These are phyloP conservation scores for Rhododendron henanense DNA, from an alignment of 148 eudicot genomes.

Conservation along the genomic window DNA sequence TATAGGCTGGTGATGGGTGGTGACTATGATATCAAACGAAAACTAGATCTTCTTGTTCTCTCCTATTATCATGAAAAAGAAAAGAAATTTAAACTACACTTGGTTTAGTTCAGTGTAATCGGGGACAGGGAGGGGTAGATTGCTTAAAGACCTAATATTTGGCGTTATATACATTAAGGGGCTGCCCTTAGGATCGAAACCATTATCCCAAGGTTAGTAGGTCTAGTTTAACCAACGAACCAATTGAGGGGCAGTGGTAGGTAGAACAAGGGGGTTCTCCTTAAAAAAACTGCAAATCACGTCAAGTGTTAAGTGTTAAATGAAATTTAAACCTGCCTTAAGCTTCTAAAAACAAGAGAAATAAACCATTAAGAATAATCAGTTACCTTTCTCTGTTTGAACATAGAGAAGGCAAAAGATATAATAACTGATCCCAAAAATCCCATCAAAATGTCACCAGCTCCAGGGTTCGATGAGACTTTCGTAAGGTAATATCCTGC, in stretches of 20 bases:
- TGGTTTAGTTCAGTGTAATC: neutral
- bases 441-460: constrained; percentile 97
- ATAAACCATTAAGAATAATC: neutral
- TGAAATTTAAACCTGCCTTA: neutral
- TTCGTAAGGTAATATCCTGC: constrained; percentile 92
- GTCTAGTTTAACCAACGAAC: neutral
- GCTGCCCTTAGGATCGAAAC: neutral
- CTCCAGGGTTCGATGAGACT: constrained; percentile 82
- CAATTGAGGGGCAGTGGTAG: neutral
- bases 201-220: neutral
- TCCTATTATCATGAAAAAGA: neutral
- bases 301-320: neutral
- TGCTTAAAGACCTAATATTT: neutral
- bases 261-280: neutral
- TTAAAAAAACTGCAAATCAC: no score
- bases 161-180: neutral
- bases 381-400: constrained; percentile 90
- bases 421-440: constrained; percentile 94
- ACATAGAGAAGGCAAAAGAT: constrained; percentile 99
- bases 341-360: neutral
- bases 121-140: neutral
- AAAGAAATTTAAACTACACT: neutral
- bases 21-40: neutral
- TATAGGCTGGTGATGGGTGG: neutral
- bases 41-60: neutral